Evolutionary conservation across 768 basidiomycete genomes (phyloP).

Genomic region (Clavaria fumosa): DNA sequence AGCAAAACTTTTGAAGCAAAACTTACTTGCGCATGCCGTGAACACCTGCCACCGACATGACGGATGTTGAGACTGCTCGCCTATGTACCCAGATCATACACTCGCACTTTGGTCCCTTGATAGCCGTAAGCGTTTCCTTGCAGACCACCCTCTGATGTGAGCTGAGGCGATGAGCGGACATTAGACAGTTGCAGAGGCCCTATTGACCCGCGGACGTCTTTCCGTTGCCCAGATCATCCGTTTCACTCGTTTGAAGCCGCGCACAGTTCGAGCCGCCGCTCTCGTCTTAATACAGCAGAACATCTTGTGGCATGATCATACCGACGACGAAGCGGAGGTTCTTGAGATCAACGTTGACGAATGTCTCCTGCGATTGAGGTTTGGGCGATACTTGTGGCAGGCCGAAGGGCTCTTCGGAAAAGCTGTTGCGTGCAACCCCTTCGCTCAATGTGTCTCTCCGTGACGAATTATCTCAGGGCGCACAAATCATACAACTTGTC

Average conservation of each 20-base stretch:
- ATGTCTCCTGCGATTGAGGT: conserved; percentile 68
- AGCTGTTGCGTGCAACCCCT: conserved; percentile 27
- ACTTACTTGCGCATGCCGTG: too few species aligned
- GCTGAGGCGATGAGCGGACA: conserved; percentile 1
- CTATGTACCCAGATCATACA: conserved; percentile 48
- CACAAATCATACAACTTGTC: conserved; percentile 59
- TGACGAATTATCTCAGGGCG: conserved; percentile 32
- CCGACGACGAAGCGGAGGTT: conserved; percentile 57
- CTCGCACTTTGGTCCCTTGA: conserved; percentile 49
- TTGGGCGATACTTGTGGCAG: conserved; percentile 67
- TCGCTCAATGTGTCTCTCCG: background rate
- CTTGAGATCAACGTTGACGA: conserved; percentile 75
- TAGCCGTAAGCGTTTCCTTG: conserved; percentile 30
- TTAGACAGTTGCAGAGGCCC: conserved; percentile 56
- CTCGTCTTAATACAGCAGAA: conserved; percentile 85
- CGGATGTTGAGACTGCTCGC: conserved; percentile 43
- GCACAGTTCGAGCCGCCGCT: conserved; percentile 52
- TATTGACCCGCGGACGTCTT: conserved; percentile 78
- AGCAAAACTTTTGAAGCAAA: too few species aligned
- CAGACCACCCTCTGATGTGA: background rate
- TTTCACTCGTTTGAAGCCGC: conserved; percentile 50
- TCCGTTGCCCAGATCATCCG: conserved; percentile 52
- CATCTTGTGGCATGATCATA: conserved; percentile 69
- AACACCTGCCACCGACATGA: too few species aligned
- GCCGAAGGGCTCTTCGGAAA: conserved; percentile 58